Conservation (phyloP, 345 rosid genomes). For the Kernera saxatilis region DNA sequence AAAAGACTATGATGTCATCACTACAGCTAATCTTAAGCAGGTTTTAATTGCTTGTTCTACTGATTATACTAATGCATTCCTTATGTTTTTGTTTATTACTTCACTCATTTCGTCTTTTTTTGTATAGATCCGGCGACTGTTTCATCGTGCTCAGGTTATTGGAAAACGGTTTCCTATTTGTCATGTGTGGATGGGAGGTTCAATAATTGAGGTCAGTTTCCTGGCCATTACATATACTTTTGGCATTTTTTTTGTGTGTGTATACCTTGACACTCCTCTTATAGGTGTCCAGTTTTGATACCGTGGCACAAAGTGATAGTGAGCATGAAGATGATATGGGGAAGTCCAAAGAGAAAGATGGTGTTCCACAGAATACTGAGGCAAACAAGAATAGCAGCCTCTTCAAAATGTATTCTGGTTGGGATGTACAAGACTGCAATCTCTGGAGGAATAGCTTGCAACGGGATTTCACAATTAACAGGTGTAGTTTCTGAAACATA, state of each 20-base stretch:
- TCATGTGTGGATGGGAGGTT: constrained; percentile 50
- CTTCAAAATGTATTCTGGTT: constrained; percentile 32
- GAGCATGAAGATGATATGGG: constrained; percentile 12
- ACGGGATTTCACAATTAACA: constrained; percentile 91
- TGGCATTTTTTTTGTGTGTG: neutral
- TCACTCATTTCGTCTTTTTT: constrained; percentile 6
- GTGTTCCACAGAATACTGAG: constrained; percentile 14
- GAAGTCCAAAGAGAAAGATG: neutral
- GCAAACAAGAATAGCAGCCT: constrained; percentile 32
- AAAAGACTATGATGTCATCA: constrained; percentile 92
- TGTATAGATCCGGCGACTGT: constrained; percentile 47
- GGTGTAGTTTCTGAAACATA: constrained; percentile 37
- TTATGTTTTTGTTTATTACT: neutral
- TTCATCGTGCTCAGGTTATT: constrained; percentile 49
- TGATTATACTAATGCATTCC: neutral
- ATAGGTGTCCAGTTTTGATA: constrained; percentile 89
- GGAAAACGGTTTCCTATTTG: constrained; percentile 87
- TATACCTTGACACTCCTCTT: neutral
- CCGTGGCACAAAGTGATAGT: constrained; percentile 36
- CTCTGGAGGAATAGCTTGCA: constrained; percentile 77
- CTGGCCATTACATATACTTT: neutral
- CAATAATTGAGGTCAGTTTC: constrained; percentile 61
- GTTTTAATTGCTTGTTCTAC: constrained; percentile 26
- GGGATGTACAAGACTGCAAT: constrained; percentile 44
- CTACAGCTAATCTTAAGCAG: constrained; percentile 76